Evolutionary conservation across 345 rosid species (phyloP).

Genomic region (Eucalyptus urophylla): DNA sequence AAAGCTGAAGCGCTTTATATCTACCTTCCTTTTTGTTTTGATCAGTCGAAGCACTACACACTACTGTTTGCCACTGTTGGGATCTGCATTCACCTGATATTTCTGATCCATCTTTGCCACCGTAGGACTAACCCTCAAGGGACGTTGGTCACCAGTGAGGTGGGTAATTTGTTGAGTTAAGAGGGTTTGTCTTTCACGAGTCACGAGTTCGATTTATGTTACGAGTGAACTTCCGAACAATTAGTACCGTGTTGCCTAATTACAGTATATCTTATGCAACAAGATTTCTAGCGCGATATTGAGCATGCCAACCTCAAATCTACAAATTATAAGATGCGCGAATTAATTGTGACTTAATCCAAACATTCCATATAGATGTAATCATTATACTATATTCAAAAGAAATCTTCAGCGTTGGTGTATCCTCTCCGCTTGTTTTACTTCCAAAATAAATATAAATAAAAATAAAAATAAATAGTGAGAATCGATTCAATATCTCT

Average conservation of each 20-base stretch:
- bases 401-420: background rate
- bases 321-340: accelerated
- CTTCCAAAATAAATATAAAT: too few species aligned
- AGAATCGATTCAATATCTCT: background rate
- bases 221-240: accelerated
- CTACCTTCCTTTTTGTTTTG: background rate
- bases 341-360: background rate
- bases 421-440: background rate
- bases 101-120: background rate
- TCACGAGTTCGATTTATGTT: background rate
- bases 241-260: background rate
- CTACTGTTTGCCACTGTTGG: background rate
- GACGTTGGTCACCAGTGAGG: background rate
- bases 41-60: background rate
- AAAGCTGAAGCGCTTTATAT: background rate
- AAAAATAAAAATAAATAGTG: too few species aligned
- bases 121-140: background rate
- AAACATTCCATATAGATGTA: background rate
- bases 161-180: background rate
- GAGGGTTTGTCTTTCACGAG: background rate
- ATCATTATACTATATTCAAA: background rate
- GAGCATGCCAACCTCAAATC: background rate
- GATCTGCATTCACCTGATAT: background rate
- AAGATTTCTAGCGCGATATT: accelerated
- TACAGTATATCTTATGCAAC: background rate